A percentile compares a stretch with the other conserved stretches of the same genome.
phyloP scores from a whole-genome alignment of 805 yeast species.

The Sugiyamaella floridensis region DNA sequence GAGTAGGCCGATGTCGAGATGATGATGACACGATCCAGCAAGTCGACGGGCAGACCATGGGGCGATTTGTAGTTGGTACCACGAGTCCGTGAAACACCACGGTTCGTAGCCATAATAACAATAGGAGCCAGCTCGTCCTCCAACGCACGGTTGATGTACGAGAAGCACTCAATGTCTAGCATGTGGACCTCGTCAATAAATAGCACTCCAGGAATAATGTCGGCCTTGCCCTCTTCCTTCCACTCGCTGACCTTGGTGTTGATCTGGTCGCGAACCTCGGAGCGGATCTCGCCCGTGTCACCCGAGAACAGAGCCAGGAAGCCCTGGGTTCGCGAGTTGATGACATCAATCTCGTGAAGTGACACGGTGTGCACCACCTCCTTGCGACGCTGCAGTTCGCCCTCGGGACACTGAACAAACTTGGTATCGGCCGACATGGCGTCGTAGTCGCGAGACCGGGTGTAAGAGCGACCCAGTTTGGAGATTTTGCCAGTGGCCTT shows the following conservation, averaged over 20 bases:
- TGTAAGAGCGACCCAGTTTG: slow-evolving; percentile 90
- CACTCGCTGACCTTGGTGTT: slow-evolving; percentile 96
- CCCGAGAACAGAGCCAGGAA: slow-evolving; percentile 92
- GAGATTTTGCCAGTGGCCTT: slow-evolving; percentile 92
- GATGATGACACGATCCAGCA: slow-evolving; percentile 88
- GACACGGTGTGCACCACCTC: slow-evolving; percentile 98
- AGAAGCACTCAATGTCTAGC: slow-evolving; percentile 95
- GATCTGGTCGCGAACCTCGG: slow-evolving; percentile 93
- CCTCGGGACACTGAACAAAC: slow-evolving; percentile 97
- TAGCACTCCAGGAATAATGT: slow-evolving; percentile 93
- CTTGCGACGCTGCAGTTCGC: slow-evolving; percentile 92
- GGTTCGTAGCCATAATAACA: slow-evolving; percentile 95
- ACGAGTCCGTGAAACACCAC: slow-evolving; percentile 89
- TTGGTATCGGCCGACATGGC: slow-evolving; percentile 98
- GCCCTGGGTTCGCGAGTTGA: slow-evolving; percentile 96
- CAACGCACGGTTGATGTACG: slow-evolving; percentile 89
- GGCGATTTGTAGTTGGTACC: slow-evolving; percentile 93
- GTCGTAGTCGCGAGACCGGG: slow-evolving; percentile 95
- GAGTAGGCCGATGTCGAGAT: slow-evolving; percentile 77
- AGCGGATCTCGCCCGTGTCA: slow-evolving; percentile 94
- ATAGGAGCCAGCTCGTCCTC: slow-evolving; percentile 97
- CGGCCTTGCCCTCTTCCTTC: slow-evolving; percentile 98
- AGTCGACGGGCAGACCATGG: slow-evolving; percentile 94
- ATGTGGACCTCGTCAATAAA: slow-evolving; percentile 98
- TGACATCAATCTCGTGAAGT: slow-evolving; percentile 93